phyloP scores from a whole-genome alignment of 805 yeast species.

The Metschnikowia arizonensis region DNA sequence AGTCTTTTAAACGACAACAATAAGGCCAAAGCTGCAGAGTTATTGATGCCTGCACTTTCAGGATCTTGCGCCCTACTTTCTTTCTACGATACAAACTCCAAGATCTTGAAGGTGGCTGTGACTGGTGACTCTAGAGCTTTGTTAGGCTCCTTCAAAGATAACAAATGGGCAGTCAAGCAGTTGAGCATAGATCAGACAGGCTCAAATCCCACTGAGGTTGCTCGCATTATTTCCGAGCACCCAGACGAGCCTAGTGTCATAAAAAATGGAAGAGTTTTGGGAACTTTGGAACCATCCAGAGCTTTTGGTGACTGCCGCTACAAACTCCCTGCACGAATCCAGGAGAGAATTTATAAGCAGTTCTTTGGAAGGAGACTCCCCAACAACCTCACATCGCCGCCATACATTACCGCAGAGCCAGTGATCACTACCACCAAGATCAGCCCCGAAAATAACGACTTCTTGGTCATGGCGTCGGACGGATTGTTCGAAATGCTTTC shows the following conservation, averaged over 20 bases:
- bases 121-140: constrained; percentile 96
- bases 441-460: constrained; percentile 68
- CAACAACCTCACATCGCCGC: constrained; percentile 76
- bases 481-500: constrained; percentile 89
- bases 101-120: constrained; percentile 80
- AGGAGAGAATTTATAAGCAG: constrained; percentile 65
- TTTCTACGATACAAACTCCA: constrained; percentile 74
- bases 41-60: constrained; percentile 86
- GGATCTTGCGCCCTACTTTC: constrained; percentile 93
- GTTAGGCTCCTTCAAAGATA: constrained; percentile 66
- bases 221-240: constrained; percentile 78
- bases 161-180: constrained; percentile 83
- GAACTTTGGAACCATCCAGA: constrained; percentile 90
- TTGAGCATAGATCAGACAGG: constrained; percentile 93
- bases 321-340: constrained; percentile 75
- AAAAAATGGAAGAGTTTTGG: constrained; percentile 84
- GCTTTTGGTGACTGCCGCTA: constrained; percentile 97
- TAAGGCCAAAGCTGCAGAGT: constrained; percentile 64
- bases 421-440: constrained; percentile 79
- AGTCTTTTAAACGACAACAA: constrained; percentile 64
- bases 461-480: constrained; percentile 89
- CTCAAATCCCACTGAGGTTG: constrained; percentile 81
- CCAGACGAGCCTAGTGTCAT: constrained; percentile 86
- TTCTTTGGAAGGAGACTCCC: constrained; percentile 82
- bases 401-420: constrained; percentile 96